These are phyloP conservation scores for Zygotorulaspora mrakii DNA, from an alignment of 1,139 yeast genomes.

Conservation along the genomic window DNA sequence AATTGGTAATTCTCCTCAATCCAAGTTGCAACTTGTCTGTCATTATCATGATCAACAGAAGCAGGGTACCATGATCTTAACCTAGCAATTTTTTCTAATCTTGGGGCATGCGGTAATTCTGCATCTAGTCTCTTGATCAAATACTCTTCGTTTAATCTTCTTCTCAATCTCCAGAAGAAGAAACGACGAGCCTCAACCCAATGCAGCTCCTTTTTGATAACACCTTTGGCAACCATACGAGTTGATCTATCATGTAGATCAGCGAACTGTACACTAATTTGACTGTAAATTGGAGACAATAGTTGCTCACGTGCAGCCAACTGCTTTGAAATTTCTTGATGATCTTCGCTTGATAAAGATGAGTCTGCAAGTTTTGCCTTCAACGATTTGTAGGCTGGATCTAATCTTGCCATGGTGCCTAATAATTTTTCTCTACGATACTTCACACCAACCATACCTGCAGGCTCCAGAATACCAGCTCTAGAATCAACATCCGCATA, in stretches of 20 bases:
- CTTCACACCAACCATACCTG: conserved; percentile 98
- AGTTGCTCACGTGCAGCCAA: conserved; percentile 74
- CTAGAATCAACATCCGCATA: conserved; percentile 95
- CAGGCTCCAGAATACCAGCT: conserved; percentile 98
- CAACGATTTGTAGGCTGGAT: conserved; percentile 65
- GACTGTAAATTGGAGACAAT: conserved; percentile 83
- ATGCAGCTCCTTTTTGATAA: conserved; percentile 75
- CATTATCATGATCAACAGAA: conserved; percentile 68
- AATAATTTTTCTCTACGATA: conserved; percentile 89
- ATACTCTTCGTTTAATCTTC: conserved; percentile 92
- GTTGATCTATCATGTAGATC: conserved; percentile 97
- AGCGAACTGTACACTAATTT: conserved; percentile 92
- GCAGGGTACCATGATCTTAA: conserved; percentile 82
- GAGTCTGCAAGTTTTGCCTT: conserved; percentile 54
- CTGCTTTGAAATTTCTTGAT: conserved; percentile 59
- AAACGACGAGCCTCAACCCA: conserved; percentile 88
- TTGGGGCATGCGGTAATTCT: conserved; percentile 56
- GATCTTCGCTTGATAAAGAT: conserved; percentile 58
- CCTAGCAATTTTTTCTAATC: conserved; percentile 81
- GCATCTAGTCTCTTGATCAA: conserved; percentile 70
- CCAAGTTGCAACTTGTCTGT: conserved; percentile 78
- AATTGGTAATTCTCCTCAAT: conserved; percentile 72
- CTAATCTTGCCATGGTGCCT: conserved; percentile 87
- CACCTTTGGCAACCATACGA: conserved; percentile 94
- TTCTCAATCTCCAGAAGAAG: conserved; percentile 98